Conservation (phyloP, 305 asterid genomes). For the Fraxinus nigra region DNA sequence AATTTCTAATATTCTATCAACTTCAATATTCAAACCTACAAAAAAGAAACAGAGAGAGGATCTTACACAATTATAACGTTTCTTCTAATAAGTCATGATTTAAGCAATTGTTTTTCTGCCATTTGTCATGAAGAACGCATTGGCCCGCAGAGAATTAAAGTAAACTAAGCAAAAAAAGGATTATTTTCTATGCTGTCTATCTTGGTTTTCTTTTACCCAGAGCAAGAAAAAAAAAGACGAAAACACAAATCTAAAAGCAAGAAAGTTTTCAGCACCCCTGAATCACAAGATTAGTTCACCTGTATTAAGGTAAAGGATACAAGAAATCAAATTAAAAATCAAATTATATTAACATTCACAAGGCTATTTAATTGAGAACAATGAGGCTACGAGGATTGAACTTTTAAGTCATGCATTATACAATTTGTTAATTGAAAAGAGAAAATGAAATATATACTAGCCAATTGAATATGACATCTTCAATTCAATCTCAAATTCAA, state of each 20-base stretch:
- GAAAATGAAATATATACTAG: neutral
- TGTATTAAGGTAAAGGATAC: neutral
- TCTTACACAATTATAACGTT: neutral
- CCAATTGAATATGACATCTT: neutral
- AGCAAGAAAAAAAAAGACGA: neutral
- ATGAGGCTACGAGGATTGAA: neutral
- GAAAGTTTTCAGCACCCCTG: conserved; percentile 6
- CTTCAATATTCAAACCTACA: conserved; percentile 78
- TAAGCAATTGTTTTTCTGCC: conserved; percentile 14
- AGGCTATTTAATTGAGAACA: neutral
- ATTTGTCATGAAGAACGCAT: conserved; percentile 1
- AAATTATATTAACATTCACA: neutral
- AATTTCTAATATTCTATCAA: conserved; percentile 83
- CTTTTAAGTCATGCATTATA: neutral
- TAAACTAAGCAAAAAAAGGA: neutral
- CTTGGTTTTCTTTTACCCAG: neutral
- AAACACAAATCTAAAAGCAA: neutral
- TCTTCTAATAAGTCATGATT: conserved; percentile 9
- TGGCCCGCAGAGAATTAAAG: neutral
- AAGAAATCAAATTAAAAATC: neutral
- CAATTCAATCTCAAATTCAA: neutral
- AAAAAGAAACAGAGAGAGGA: conserved; percentile 15
- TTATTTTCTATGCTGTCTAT: neutral
- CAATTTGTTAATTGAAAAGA: neutral
- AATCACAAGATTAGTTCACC: neutral